Evolutionary conservation across 306 rosid genomes (phyloP), one percentile per base, ranked within the genome.

Genomic region (Sesbania bispinosa): DNA sequence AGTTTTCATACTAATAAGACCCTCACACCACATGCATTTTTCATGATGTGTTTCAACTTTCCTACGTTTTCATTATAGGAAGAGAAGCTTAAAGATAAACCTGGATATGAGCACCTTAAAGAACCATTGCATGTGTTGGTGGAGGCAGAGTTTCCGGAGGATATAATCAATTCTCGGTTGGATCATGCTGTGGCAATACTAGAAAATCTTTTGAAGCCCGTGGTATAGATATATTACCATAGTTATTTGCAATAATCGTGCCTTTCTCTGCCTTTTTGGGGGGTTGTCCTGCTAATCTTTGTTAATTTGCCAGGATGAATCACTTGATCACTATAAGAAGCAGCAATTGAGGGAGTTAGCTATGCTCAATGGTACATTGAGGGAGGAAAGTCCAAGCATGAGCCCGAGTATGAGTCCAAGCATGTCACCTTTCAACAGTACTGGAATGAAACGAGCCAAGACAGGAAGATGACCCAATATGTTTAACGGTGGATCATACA

Each of bases 361-460:
- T 42, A 63, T 92, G 93, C 80, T 89, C 33, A 92, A 89, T 48
- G 97, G 97, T 35, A 92, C 97, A 47, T 74, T 92, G 69, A 87
- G 97, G 87, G 97, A 92, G 66, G 97, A 87, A 83, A 92, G 97
- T 77, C 97, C 93, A 0, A 89, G 97, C 67, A 92, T 92, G 96
- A 90, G 97, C 78, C 92, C 92, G 0, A 87, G 92, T 19, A 84
- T 84, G 88, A 88, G 94, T 65, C 97, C 97, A 2, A 89, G 92
- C 80, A 84, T 92, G 97, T 92, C 96, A 0, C 96, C 97, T 10
- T 92, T 92, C 69, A 89, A 87, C 87, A 86, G 81, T 61, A 82
- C 89, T 29, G 96, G 96, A 65, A 88, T 92, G 88, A 92, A 92
- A 74, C 88, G 97, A 50, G 94, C 97, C 69, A 92, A 92, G 85